These are phyloP conservation scores for Sporothrix luriei DNA, from an alignment of 2,329 filamentous ascomycete genomes.

Conservation along the genomic window DNA sequence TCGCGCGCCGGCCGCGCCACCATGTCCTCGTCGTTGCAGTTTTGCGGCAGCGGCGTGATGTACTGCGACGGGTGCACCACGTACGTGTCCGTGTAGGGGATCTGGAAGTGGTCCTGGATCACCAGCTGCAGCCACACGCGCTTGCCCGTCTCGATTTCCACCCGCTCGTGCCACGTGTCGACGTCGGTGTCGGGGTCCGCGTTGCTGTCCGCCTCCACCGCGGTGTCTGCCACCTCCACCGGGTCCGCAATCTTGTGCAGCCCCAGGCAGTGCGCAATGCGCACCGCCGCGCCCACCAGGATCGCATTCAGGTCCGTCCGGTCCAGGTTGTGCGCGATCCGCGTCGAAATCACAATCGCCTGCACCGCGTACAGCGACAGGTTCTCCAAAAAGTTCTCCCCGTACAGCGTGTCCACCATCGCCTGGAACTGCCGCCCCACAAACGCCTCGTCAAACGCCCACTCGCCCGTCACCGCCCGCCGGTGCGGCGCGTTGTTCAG, in stretches of 20 bases:
- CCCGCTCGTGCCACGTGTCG: constrained; percentile 34
- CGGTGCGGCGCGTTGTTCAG: constrained; percentile 34
- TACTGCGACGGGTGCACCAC: constrained; percentile 42
- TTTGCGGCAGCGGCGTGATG: constrained; percentile 41
- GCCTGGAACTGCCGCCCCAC: constrained; percentile 38
- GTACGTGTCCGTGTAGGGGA: constrained; percentile 45
- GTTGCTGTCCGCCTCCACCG: not conserved
- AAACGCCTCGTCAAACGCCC: constrained; percentile 30
- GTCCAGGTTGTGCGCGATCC: constrained; percentile 44
- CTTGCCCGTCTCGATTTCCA: constrained; percentile 42
- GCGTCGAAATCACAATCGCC: constrained; percentile 44
- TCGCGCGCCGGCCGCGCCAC: constrained; percentile 20
- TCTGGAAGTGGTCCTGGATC: constrained; percentile 44
- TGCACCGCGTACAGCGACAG: constrained; percentile 42
- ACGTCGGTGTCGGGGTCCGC: too few species aligned
- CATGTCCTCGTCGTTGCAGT: constrained; percentile 43
- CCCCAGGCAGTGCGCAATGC: constrained; percentile 43
- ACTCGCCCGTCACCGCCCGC: not conserved
- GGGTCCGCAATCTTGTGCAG: constrained; percentile 37
- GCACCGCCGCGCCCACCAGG: constrained; percentile 42
- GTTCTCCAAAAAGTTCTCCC: constrained; percentile 41
- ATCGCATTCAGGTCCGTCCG: constrained; percentile 43
- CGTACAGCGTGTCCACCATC: constrained; percentile 43
- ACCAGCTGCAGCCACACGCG: constrained; percentile 45
- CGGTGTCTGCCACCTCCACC: not conserved